These are phyloP conservation scores for Eucalyptus caleyi DNA, from an alignment of 345 rosid species.

Conservation along the genomic window DNA sequence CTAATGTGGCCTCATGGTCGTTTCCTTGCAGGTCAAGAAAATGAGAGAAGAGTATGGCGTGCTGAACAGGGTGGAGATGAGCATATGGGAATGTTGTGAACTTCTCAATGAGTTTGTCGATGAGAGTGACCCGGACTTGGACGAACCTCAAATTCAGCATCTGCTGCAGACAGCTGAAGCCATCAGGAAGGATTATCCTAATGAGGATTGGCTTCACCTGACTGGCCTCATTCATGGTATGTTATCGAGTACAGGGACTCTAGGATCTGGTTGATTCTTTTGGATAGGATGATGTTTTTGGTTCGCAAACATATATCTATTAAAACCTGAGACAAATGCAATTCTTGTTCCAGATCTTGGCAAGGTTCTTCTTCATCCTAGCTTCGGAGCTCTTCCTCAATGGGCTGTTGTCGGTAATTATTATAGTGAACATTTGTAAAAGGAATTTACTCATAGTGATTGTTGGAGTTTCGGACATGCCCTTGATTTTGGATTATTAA, in stretches of 20 bases:
- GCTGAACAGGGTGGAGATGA: constrained; percentile 37
- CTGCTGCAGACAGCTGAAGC: constrained; percentile 62
- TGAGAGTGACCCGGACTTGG: constrained; percentile 64
- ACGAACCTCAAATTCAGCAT: constrained; percentile 61
- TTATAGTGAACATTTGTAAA: not conserved
- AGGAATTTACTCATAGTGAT: not conserved
- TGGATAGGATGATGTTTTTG: not conserved
- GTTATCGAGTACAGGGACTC: not conserved
- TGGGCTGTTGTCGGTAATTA: constrained; percentile 87
- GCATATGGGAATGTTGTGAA: constrained; percentile 71
- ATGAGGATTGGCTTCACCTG: constrained; percentile 56
- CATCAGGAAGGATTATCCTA: constrained; percentile 43
- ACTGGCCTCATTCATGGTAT: constrained; percentile 58
- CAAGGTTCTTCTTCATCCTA: constrained; percentile 62
- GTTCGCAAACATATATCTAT: not conserved
- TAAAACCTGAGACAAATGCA: not conserved
- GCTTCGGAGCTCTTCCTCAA: constrained; percentile 78
- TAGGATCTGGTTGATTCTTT: not conserved
- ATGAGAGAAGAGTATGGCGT: constrained; percentile 41
- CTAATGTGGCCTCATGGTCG: not conserved
- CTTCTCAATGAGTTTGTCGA: constrained; percentile 52
- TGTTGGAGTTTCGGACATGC: not conserved
- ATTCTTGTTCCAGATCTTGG: constrained; percentile 49
- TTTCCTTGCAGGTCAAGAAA: constrained; percentile 17
- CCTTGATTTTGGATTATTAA: not conserved